Conservation (phyloP, 208 protist genomes). For the Acanthamoeba polyphaga region DNA sequence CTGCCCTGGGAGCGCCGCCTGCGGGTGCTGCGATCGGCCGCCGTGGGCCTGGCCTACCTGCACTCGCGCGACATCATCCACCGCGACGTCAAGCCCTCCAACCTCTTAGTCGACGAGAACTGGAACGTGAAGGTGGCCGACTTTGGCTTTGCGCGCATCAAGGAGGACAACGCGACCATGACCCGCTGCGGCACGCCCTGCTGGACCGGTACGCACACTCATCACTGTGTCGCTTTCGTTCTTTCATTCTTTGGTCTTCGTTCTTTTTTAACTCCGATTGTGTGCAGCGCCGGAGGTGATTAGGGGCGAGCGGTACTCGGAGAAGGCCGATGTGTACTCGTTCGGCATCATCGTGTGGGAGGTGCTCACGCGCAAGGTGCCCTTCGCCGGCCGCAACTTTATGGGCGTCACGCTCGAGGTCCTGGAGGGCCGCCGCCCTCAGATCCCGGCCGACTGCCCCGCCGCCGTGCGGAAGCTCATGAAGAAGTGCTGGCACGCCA, state of each 20-base stretch:
- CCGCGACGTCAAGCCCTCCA: neutral
- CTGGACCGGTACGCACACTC: constrained; percentile 14
- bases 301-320: neutral
- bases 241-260: neutral
- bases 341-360: too few species aligned
- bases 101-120: too few species aligned
- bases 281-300: constrained; percentile 60
- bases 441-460: constrained; percentile 1
- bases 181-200: constrained; percentile 19
- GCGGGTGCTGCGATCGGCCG: neutral
- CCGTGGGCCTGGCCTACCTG: constrained; percentile 65
- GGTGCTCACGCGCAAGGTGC: too few species aligned
- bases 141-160: too few species aligned
- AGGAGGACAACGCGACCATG: too few species aligned
- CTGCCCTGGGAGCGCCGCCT: constrained; percentile 28
- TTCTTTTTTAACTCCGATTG: too few species aligned
- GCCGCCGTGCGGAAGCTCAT: constrained; percentile 29
- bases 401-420: constrained; percentile 59
- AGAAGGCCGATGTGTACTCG: neutral
- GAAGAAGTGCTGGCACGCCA: constrained; percentile 40
- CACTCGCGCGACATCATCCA: constrained; percentile 46
- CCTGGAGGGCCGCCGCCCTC: neutral
- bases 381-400: neutral
- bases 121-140: too few species aligned
- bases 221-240: too few species aligned